These are phyloP conservation scores for Penicillium parvum DNA, from an alignment of 495 filamentous ascomycete genomes.

Conservation along the genomic window DNA sequence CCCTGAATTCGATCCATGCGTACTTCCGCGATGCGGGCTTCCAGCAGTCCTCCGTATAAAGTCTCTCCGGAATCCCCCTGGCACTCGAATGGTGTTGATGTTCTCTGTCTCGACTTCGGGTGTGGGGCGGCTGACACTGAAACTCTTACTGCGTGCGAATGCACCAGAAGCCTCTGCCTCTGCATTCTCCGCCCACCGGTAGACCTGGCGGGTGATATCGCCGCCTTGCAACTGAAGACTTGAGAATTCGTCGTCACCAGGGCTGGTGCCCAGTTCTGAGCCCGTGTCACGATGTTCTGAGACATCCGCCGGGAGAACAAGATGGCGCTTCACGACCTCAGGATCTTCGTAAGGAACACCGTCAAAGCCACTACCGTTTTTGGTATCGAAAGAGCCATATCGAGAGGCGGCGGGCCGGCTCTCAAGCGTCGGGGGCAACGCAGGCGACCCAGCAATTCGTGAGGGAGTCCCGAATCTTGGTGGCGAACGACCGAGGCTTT, in stretches of 20 bases:
- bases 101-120: slow-evolving; percentile 75
- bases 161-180: slow-evolving; percentile 58
- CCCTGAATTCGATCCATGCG: slow-evolving; percentile 35
- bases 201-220: slow-evolving; percentile 89
- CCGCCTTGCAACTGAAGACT: slow-evolving; percentile 88
- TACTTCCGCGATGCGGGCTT: slow-evolving; percentile 52
- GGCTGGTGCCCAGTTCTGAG: slow-evolving; percentile 43
- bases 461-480: slow-evolving; percentile 49
- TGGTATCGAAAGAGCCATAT: slow-evolving; percentile 76
- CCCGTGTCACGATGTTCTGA: slow-evolving; percentile 35
- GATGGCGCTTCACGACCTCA: slow-evolving; percentile 74
- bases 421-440: slow-evolving; percentile 40
- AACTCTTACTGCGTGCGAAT: slow-evolving; percentile 69
- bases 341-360: slow-evolving; percentile 65
- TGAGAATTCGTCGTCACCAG: slow-evolving; percentile 79
- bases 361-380: slow-evolving; percentile 41
- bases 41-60: slow-evolving; percentile 67
- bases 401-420: slow-evolving; percentile 53
- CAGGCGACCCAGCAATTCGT: slow-evolving; percentile 53
- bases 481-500: slow-evolving; percentile 53
- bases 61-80: slow-evolving; percentile 89
- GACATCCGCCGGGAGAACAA: slow-evolving; percentile 62
- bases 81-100: slow-evolving; percentile 82
- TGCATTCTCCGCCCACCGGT: slow-evolving; percentile 87
- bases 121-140: slow-evolving; percentile 68